Base-by-base conservation (phyloP, 441 rosid species). In the Pelargonium cotyledonis region DNA sequence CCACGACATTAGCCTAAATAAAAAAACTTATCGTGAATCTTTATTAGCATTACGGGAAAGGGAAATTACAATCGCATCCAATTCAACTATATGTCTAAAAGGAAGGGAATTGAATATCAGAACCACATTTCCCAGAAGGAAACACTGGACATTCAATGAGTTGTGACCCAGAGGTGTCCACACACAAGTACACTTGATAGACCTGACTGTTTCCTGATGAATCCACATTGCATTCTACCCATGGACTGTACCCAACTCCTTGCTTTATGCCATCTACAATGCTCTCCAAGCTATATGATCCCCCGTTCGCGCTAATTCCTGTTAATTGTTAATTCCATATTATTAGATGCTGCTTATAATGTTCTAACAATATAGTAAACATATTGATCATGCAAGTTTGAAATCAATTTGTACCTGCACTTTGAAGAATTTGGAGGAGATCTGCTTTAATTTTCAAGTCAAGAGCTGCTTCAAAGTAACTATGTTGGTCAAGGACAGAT, bases 171-270 rank as follows among this genome's bases (percentile, higher is more conserved):
- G 75, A 60, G 7, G 16, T 23, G 23, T 71, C 65, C 5, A 23
- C 43, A 35, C 74, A 72, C 16, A 66, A 5, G 38, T 23, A 72
- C 15, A 72, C 18, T 31, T 72, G 75, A 58, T 43, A 58, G 44
- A 72, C 65, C 41, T 65, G 74, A 23, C 65, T 31, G 18, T 15
- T 72, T 9, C 61, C 65, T 1, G 62, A 72, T 44, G 60, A 15
- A 60, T 61, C 29, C 4, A 2, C 19, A 43, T 67, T 68, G 57
- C 71, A 73, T 15, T 62, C 40, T 1, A 73, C 57, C 70, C 46
- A 44, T 15, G 72, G 44, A 19, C 16, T 65, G 58, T 67, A 68
- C 29, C 71, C 67, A 67, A 8, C 6, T 40, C 10, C 71, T 3
- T 51, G 18, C 64, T 51, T 47, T 46, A 62, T 49, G 15, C 41